phyloP scores from a whole-genome alignment of 2,329 filamentous ascomycete species.

The Claviceps purpurea region DNA sequence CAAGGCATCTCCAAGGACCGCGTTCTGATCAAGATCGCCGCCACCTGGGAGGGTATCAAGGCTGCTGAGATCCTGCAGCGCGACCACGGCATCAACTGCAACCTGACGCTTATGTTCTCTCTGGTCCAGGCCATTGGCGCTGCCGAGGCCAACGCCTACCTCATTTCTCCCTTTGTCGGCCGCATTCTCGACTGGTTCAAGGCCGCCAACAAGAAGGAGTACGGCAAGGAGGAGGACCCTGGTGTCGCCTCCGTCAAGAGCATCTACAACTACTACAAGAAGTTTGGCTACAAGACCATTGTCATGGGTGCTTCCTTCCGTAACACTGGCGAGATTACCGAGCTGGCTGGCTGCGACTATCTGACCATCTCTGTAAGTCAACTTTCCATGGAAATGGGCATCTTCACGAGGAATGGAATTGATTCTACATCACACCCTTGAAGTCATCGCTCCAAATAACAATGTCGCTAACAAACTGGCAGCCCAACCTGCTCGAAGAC shows the following conservation, averaged over 20 bases:
- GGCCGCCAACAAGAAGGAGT: slow-evolving; percentile 87
- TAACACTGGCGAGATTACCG: slow-evolving; percentile 90
- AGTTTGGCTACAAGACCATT: slow-evolving; percentile 96
- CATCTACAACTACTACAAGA: slow-evolving; percentile 99
- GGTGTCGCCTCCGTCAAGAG: slow-evolving; percentile 84
- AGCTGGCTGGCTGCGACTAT: slow-evolving; percentile 97
- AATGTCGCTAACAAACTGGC: slow-evolving; percentile 7
- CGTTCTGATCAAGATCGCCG: slow-evolving; percentile 95
- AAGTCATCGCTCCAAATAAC: background rate
- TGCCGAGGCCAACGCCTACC: slow-evolving; percentile 88
- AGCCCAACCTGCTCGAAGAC: slow-evolving; percentile 89
- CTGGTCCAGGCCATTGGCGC: slow-evolving; percentile 86
- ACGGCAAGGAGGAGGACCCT: slow-evolving; percentile 78
- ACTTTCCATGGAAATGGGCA: slow-evolving; percentile 10
- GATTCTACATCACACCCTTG: background rate
- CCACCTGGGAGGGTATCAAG: slow-evolving; percentile 99
- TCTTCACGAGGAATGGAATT: background rate
- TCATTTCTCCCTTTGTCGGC: slow-evolving; percentile 98
- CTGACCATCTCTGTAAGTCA: slow-evolving; percentile 78
- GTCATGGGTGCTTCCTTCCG: slow-evolving; percentile 99
- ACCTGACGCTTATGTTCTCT: slow-evolving; percentile 98
- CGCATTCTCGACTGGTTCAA: slow-evolving; percentile 99
- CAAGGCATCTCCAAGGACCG: slow-evolving; percentile 87
- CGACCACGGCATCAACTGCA: slow-evolving; percentile 94
- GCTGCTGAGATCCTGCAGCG: slow-evolving; percentile 92